Percentiles rank a stretch among this genome's conserved stretches.
phyloP scores from a whole-genome alignment of 495 filamentous ascomycete genomes.

The Trichoderma gamsii region DNA sequence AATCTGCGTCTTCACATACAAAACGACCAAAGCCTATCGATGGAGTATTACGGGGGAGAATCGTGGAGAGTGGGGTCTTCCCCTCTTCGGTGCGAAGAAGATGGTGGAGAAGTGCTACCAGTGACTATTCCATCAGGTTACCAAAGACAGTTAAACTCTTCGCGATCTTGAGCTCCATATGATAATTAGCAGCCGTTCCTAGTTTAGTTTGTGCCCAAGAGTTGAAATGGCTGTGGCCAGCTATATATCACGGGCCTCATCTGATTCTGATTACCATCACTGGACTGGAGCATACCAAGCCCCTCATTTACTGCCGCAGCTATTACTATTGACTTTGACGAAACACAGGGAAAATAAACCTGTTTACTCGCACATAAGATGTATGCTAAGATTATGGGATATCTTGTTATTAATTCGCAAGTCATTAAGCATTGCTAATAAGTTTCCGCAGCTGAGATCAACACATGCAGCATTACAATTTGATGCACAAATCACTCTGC shows the following conservation, averaged over 20 bases:
- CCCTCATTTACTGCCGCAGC: background rate
- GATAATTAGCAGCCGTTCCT: background rate
- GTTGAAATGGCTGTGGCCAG: background rate
- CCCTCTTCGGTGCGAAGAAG: background rate
- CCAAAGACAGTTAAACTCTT: background rate
- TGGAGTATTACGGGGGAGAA: background rate
- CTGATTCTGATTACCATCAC: background rate
- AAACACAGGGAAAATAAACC: background rate
- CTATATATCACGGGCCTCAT: background rate
- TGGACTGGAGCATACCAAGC: background rate
- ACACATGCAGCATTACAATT: background rate
- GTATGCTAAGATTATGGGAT: background rate
- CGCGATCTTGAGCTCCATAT: background rate
- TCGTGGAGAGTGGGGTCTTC: constrained; percentile 3
- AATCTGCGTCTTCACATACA: too few relatives aligned
- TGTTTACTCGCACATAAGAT: background rate
- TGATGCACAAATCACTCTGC: background rate
- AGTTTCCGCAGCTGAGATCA: background rate
- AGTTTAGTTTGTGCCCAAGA: background rate
- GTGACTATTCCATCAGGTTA: background rate
- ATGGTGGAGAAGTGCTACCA: background rate
- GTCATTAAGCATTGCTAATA: background rate
- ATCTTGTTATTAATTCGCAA: background rate
- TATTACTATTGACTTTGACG: background rate
- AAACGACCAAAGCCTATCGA: background rate